Conservation (phyloP, 164 flowering plant genomes). For the Aristolochia californica region DNA sequence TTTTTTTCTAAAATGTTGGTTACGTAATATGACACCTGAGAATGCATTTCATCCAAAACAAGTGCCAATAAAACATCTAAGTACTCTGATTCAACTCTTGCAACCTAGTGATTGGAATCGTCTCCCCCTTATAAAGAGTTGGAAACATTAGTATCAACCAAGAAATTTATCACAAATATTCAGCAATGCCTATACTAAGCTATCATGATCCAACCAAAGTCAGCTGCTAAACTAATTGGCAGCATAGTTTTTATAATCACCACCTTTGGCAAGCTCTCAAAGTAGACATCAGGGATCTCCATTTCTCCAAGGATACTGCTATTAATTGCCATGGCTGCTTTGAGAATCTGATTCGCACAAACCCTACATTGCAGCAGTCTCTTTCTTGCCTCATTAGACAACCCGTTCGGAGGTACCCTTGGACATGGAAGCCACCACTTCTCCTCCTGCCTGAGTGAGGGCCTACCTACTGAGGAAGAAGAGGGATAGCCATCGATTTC, state of each 20-base stretch:
- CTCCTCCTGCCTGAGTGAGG: slow-evolving; percentile 54
- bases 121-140: too few relatives aligned
- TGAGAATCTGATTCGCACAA: slow-evolving; percentile 64
- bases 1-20: too few relatives aligned
- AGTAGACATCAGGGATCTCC: slow-evolving; percentile 57
- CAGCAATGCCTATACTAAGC: too few relatives aligned
- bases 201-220: too few relatives aligned
- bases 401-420: slow-evolving; percentile 47
- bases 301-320: slow-evolving; percentile 56
- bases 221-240: background rate
- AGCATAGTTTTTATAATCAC: background rate
- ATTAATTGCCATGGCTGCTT: slow-evolving; percentile 72
- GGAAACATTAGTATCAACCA: too few relatives aligned
- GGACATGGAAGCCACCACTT: slow-evolving; percentile 90
- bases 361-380: slow-evolving; percentile 56
- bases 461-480: slow-evolving; percentile 24
- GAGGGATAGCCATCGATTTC: slow-evolving; percentile 14
- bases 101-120: too few relatives aligned
- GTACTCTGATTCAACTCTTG: too few relatives aligned
- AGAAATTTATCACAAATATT: too few relatives aligned
- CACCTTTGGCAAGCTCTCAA: slow-evolving; percentile 72
- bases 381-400: slow-evolving; percentile 49
- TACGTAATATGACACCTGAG: too few relatives aligned
- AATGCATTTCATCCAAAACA: too few relatives aligned
- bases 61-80: too few relatives aligned